Percentiles rank a stretch among this genome's conserved stretches.
These are phyloP conservation scores for Cytospora chrysosperma DNA, from an alignment of 2,329 filamentous ascomycete species.

Conservation along the genomic window DNA sequence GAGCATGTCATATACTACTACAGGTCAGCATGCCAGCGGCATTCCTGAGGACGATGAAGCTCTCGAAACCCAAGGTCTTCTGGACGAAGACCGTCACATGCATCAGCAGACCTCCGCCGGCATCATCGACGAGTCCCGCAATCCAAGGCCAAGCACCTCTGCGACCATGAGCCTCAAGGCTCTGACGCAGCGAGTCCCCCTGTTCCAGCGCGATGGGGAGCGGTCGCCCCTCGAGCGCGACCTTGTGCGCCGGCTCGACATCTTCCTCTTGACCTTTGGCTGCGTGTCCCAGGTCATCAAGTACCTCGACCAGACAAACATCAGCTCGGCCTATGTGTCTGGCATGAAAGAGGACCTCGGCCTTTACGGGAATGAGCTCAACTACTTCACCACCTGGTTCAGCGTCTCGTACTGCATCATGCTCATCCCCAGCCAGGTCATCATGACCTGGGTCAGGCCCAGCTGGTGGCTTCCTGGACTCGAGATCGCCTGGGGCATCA, in stretches of 20 bases:
- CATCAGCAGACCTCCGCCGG: too few species aligned
- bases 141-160: neutral
- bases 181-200: constrained; percentile 8
- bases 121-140: neutral
- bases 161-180: constrained; percentile 12
- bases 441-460: constrained; percentile 38
- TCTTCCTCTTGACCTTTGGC: constrained; percentile 38
- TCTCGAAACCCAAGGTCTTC: constrained; percentile 10
- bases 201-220: constrained; percentile 22
- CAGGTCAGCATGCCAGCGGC: constrained; percentile 1
- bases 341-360: constrained; percentile 39
- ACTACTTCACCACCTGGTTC: constrained; percentile 36
- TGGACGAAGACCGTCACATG: neutral
- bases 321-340: constrained; percentile 39
- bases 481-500: constrained; percentile 36
- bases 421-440: constrained; percentile 38
- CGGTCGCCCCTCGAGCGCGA: constrained; percentile 33
- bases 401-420: constrained; percentile 38
- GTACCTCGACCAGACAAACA: constrained; percentile 38
- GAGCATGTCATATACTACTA: neutral
- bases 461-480: constrained; percentile 36
- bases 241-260: constrained; percentile 35
- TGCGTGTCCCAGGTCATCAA: constrained; percentile 36
- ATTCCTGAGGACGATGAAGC: neutral
- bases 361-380: constrained; percentile 32